Percentiles rank a stretch among this genome's conserved stretches.
phyloP scores from a whole-genome alignment of 768 basidiomycete genomes.

The Mycena galericulata region DNA sequence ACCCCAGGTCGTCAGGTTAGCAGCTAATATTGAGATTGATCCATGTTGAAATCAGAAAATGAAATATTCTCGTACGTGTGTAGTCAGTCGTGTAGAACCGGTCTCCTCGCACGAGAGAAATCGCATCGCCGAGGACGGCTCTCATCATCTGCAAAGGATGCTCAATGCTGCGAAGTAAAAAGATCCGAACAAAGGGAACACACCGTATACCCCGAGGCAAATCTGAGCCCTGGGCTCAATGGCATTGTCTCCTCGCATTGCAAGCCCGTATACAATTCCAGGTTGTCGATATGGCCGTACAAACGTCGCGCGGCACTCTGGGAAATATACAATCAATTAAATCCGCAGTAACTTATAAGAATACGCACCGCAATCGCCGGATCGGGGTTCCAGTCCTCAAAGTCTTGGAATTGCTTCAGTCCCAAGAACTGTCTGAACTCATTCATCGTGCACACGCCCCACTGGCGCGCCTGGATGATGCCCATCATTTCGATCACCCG shows the following conservation, averaged over 20 bases:
- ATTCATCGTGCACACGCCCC: conserved; percentile 70
- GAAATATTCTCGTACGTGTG: conserved; percentile 51
- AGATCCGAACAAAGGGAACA: not conserved
- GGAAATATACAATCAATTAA: not conserved
- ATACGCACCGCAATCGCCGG: conserved; percentile 54
- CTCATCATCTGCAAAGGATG: conserved; percentile 54
- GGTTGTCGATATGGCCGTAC: conserved; percentile 51
- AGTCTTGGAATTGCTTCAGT: conserved; percentile 57
- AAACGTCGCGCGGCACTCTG: conserved; percentile 47
- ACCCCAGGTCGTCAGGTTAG: conserved; percentile 64
- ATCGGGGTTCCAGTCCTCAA: conserved; percentile 69
- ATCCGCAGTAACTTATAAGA: not conserved
- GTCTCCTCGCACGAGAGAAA: conserved; percentile 65
- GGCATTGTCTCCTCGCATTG: conserved; percentile 67
- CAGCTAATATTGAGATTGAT: conserved; percentile 45
- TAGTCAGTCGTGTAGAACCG: conserved; percentile 65
- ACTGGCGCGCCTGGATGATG: conserved; percentile 63
- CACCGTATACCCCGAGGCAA: conserved; percentile 72
- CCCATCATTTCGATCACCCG: conserved; percentile 67
- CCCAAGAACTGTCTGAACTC: conserved; percentile 66
- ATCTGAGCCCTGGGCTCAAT: conserved; percentile 62
- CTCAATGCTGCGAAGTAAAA: not conserved
- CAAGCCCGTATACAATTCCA: conserved; percentile 53
- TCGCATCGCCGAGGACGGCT: conserved; percentile 65
- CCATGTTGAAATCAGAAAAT: not conserved